Conservation (phyloP, 805 yeast genomes). For the Candida jianshihensis region DNA sequence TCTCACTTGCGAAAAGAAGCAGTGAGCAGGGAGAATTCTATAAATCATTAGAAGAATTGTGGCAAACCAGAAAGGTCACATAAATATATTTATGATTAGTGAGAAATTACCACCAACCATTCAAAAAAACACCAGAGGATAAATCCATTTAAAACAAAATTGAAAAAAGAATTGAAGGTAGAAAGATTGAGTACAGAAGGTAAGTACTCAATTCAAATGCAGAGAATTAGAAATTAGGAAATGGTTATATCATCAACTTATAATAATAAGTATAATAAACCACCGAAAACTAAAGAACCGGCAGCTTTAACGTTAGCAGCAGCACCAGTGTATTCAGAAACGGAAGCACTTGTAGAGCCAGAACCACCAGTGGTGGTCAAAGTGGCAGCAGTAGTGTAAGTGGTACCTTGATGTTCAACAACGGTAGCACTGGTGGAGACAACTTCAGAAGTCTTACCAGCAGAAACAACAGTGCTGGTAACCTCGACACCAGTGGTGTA, state of each 20-base stretch:
- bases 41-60: too few species aligned
- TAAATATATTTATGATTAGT: too few species aligned
- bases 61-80: too few species aligned
- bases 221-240: background rate
- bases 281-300: slow-evolving; percentile 22
- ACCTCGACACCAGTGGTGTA: background rate
- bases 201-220: background rate
- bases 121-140: too few species aligned
- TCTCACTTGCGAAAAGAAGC: too few species aligned
- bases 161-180: too few species aligned
- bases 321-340: slow-evolving; percentile 12
- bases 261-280: slow-evolving; percentile 23
- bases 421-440: slow-evolving; percentile 4
- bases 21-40: too few species aligned
- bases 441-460: slow-evolving; percentile 8
- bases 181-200: too few species aligned
- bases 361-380: background rate
- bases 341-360: slow-evolving; percentile 4
- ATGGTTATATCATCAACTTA: slow-evolving; percentile 8
- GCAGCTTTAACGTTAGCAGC: slow-evolving; percentile 19
- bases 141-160: too few species aligned
- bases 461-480: background rate
- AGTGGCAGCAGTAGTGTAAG: slow-evolving; percentile 2
- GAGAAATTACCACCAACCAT: too few species aligned
- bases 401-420: slow-evolving; percentile 1